Evolutionary conservation across 2,329 filamentous ascomycete species (phyloP).

Genomic region (Ramichloridium luteum): DNA sequence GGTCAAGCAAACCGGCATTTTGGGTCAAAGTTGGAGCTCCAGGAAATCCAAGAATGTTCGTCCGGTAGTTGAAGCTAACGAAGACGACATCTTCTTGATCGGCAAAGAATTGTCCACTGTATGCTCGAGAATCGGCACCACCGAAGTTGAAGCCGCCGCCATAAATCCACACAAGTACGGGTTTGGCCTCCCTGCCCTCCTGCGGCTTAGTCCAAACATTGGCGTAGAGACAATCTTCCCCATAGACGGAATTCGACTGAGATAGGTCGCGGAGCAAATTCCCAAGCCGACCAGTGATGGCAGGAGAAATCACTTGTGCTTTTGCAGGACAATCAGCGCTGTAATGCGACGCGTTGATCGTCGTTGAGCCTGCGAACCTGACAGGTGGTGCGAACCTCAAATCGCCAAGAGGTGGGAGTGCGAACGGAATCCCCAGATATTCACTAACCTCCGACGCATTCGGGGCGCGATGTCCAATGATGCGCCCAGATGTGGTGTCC

Average conservation of each 20-base stretch:
- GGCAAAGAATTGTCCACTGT: slow-evolving; percentile 2
- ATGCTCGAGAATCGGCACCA: neutral
- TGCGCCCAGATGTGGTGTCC: too few relatives aligned
- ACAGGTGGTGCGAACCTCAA: slow-evolving; percentile 23
- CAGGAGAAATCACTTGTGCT: too few relatives aligned
- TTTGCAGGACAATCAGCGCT: too few relatives aligned
- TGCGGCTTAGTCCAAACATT: slow-evolving; percentile 1
- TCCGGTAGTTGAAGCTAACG: slow-evolving; percentile 31
- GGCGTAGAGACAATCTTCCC: neutral
- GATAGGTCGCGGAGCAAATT: neutral
- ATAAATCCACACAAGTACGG: neutral
- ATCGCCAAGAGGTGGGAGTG: slow-evolving; percentile 23
- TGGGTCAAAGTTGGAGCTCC: slow-evolving; percentile 24
- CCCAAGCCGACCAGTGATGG: too few relatives aligned
- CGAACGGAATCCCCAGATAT: slow-evolving; percentile 28
- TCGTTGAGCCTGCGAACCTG: too few relatives aligned
- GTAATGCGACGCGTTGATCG: too few relatives aligned
- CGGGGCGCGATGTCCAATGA: too few relatives aligned
- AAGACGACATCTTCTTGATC: slow-evolving; percentile 2
- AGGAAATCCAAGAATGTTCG: slow-evolving; percentile 33
- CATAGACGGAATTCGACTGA: neutral
- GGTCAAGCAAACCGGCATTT: slow-evolving; percentile 43
- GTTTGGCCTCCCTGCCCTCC: neutral
- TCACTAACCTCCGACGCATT: slow-evolving; percentile 28
- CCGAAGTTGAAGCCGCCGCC: slow-evolving; percentile 1